Evolutionary conservation across 2,329 filamentous ascomycete genomes (phyloP), one percentile per base, ranked within the genome.

Genomic region (Stachybotrys chartarum): DNA sequence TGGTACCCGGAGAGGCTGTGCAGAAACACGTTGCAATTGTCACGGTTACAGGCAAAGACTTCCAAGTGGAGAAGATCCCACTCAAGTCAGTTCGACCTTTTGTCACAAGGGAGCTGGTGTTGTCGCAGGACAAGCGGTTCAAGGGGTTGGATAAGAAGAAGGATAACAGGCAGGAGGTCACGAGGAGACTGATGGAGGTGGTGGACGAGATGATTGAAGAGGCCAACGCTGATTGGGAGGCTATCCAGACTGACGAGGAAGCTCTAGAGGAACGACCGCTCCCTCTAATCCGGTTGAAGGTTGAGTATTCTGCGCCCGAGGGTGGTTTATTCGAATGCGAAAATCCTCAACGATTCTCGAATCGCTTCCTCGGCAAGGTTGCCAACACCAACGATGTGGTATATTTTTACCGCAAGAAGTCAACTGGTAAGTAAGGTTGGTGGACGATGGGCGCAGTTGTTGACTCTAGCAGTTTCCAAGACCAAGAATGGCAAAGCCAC

Each of bases 261-360:
- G 82, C 84, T 1, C 66, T 78, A 3, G 81, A 86, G 54, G 78
- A 78, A 44, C 72, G 83, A 1, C 93, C 93, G 0, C 74, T 94
- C 39, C 94, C 94, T 0, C 79, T 99, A 1, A 86, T 99, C 45
- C 85, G 94, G 18, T 81, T 99, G 16, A 91, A 92, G 58, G 92
- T 99, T 1, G 94, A 99, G 65, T 94, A 91, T 61, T 88, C 90
- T 0, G 85, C 91, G 0, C 88, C 88, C 0, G 90, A 95, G 49
- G 91, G 91, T 5, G 89, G 91, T 14, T 83, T 85, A 42, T 99
- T 91, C 64, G 90, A 97, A 61, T 87, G 88, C 60, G 94, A 97
- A 69, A 99, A 99, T 58, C 92, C 94, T 0, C 94, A 97, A 68
- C 85, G 94, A 8, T 97, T 97, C 66, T 97, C 93, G 0, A 96